These are phyloP conservation scores for Periconia sp. DNA, from an alignment of 2,329 filamentous ascomycete genomes.

Conservation along the genomic window DNA sequence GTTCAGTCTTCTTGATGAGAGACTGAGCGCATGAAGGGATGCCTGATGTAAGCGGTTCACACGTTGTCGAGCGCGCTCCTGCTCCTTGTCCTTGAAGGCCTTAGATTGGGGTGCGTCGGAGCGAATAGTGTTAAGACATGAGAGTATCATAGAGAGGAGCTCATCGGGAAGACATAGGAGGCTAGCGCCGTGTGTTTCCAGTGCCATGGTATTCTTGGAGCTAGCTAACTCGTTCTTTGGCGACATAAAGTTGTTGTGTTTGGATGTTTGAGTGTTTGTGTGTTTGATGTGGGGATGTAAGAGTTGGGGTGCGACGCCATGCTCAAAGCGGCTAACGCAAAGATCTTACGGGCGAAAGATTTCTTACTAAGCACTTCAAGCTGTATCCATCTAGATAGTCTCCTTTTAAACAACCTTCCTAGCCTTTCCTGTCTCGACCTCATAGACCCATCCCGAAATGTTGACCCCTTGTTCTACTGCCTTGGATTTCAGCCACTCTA, in stretches of 20 bases:
- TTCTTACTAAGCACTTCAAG: not conserved
- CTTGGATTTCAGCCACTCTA: slow-evolving; percentile 65
- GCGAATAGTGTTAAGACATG: slow-evolving; percentile 17
- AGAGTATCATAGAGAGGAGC: slow-evolving; percentile 25
- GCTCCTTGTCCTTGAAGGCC: slow-evolving; percentile 20
- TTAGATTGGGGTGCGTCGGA: slow-evolving; percentile 28
- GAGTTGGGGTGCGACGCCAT: not conserved
- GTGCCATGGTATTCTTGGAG: not conserved
- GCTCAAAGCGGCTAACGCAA: not conserved
- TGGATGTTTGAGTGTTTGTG: too few relatives aligned
- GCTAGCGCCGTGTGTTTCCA: not conserved
- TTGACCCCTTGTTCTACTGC: slow-evolving; percentile 65
- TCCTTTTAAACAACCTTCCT: slow-evolving; percentile 50
- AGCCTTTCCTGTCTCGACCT: slow-evolving; percentile 74
- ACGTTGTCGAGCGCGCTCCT: slow-evolving; percentile 26
- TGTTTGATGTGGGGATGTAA: too few relatives aligned
- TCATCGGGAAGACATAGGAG: slow-evolving; percentile 28
- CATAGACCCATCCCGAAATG: slow-evolving; percentile 78
- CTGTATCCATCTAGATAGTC: slow-evolving; percentile 5
- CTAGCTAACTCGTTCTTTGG: not conserved
- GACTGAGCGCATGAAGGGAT: slow-evolving; percentile 24
- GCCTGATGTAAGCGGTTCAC: slow-evolving; percentile 26
- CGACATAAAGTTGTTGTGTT: too few relatives aligned
- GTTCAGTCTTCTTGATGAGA: slow-evolving; percentile 23
- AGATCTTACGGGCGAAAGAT: not conserved